These are phyloP conservation scores for Porogramme epimiltina DNA, from an alignment of 1,284 basidiomycete genomes.

Conservation along the genomic window DNA sequence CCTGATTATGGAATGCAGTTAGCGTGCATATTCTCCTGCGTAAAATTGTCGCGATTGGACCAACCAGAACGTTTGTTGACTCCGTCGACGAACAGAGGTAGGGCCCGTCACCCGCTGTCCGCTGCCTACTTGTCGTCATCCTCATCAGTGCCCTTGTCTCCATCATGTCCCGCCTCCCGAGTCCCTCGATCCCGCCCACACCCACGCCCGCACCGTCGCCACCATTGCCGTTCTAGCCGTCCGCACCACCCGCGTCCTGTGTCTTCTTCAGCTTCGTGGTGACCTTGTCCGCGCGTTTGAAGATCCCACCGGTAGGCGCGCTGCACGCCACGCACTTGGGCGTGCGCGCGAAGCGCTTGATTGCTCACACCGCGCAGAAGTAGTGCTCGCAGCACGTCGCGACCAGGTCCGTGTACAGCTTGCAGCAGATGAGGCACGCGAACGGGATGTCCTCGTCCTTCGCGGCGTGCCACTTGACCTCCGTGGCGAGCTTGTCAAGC, in stretches of 20 bases:
- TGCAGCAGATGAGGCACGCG: slow-evolving; percentile 94
- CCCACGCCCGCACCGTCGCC: no score
- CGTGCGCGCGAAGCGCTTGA: slow-evolving; percentile 91
- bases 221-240: slow-evolving; percentile 36
- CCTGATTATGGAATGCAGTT: slow-evolving; percentile 16
- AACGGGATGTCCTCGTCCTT: slow-evolving; percentile 91
- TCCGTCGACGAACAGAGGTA: no score
- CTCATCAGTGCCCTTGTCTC: no score
- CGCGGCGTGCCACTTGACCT: slow-evolving; percentile 54
- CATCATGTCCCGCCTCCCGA: no score
- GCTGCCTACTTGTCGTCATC: no score
- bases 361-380: slow-evolving; percentile 93
- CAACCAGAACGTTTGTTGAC: no score
- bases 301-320: slow-evolving; percentile 91
- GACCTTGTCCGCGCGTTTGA: slow-evolving; percentile 87
- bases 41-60: no score
- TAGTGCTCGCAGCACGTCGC: slow-evolving; percentile 97
- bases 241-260: slow-evolving; percentile 45
- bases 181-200: no score
- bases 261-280: slow-evolving; percentile 77
- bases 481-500: slow-evolving; percentile 84
- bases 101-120: no score
- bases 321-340: slow-evolving; percentile 97
- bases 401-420: slow-evolving; percentile 93
- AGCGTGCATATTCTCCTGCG: no score